Evolutionary conservation across 2,329 filamentous ascomycete genomes (phyloP).

Genomic region (Apiospora kogelbergensis): DNA sequence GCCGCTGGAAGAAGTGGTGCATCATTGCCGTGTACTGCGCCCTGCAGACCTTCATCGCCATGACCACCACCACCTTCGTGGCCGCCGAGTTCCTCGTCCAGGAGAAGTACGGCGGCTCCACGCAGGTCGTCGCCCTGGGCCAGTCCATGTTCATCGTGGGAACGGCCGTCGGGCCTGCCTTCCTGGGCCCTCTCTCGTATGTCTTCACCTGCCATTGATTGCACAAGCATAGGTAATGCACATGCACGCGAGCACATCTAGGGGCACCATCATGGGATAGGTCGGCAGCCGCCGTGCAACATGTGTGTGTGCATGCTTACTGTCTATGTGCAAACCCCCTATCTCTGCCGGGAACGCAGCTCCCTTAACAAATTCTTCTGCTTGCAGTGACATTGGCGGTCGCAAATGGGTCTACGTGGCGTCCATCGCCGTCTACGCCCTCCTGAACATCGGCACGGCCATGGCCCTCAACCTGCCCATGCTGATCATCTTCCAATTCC

Average conservation of each 20-base stretch:
- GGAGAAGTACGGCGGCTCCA: conserved; percentile 35
- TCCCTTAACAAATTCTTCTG: conserved; percentile 5
- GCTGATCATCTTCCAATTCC: conserved; percentile 38
- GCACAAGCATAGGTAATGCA: background rate
- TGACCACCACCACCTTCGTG: conserved; percentile 39
- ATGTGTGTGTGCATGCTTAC: background rate
- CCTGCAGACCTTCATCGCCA: conserved; percentile 37
- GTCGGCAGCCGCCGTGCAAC: background rate
- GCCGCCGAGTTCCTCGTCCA: conserved; percentile 37
- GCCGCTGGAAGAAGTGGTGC: conserved; percentile 28
- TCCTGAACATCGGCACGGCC: conserved; percentile 36
- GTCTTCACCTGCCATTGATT: conserved; percentile 18
- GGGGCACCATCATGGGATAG: background rate
- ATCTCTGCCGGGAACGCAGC: background rate
- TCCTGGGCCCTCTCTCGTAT: conserved; percentile 40
- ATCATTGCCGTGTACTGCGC: conserved; percentile 28
- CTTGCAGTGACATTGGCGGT: conserved; percentile 38
- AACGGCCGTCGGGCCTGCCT: conserved; percentile 40
- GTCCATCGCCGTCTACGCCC: conserved; percentile 33
- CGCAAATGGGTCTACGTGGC: conserved; percentile 44
- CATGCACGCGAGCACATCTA: background rate
- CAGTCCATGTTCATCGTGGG: conserved; percentile 44
- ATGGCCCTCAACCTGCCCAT: conserved; percentile 37
- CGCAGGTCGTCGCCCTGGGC: conserved; percentile 38
- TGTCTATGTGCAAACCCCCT: background rate